phyloP scores from a whole-genome alignment of 164 flowering plant genomes.

The Magnolia changhungtana region DNA sequence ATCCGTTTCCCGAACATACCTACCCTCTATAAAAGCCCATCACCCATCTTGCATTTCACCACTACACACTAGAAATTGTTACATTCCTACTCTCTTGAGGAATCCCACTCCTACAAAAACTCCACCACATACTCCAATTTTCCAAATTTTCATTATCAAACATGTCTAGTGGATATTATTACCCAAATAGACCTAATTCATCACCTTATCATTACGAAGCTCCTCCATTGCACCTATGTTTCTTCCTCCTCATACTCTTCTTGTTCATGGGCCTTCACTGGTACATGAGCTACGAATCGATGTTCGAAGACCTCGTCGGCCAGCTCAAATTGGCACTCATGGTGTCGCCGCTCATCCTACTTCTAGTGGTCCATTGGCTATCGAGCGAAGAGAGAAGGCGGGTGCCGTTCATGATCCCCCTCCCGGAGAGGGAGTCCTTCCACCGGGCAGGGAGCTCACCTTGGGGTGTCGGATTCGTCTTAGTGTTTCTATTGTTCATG shows the following conservation, averaged over 20 bases:
- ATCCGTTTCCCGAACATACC: no score
- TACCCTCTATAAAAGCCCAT: neutral
- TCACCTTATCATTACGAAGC: constrained; percentile 16
- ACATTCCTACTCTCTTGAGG: neutral
- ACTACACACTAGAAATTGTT: neutral
- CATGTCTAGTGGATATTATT: constrained; percentile 18
- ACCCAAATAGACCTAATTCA: constrained; percentile 7
- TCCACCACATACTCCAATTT: no score
- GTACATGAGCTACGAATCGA: constrained; percentile 64
- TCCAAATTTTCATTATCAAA: neutral
- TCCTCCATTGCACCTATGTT: constrained; percentile 53
- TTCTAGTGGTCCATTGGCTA: constrained; percentile 62
- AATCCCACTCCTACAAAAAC: no score
- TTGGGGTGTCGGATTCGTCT: constrained; percentile 78
- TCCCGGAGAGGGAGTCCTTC: constrained; percentile 66
- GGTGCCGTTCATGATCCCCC: constrained; percentile 35
- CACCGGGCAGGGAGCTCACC: constrained; percentile 86
- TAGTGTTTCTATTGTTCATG: constrained; percentile 76
- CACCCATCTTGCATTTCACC: neutral
- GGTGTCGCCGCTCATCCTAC: constrained; percentile 53
- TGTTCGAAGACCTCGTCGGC: constrained; percentile 38
- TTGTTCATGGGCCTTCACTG: constrained; percentile 49
- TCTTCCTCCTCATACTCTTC: constrained; percentile 50
- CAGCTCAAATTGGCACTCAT: constrained; percentile 61
- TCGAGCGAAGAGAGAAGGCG: constrained; percentile 33